Evolutionary conservation across 768 basidiomycete species (phyloP), one percentile per base, ranked within the genome.

Genomic region (Fibroporia radiculosa): DNA sequence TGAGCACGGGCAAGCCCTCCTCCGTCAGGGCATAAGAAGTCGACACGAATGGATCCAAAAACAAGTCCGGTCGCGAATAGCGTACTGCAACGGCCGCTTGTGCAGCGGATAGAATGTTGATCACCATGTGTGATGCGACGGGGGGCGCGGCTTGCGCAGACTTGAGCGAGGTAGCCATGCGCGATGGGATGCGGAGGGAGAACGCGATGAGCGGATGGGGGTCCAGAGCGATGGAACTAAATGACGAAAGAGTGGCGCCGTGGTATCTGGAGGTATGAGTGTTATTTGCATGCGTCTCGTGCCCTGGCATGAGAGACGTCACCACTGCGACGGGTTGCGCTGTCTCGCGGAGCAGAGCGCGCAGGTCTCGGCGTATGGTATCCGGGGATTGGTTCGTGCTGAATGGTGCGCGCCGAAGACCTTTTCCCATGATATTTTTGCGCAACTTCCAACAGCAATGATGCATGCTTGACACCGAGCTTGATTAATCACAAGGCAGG

Each of bases 211-310:
- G 75, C 0, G 93, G 91, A 52, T 80, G 69, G 1, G 93, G 93
- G 52, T 91, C 79, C 72, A 98, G 78, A 2, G 93, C 80, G 57
- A 97, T 80, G 23, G 91, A 92, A 18, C 90, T 80, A 60, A 98
- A 92, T 1, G 92, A 95, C 7, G 93, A 93, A 25, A 98, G 72
- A 1, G 93, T 97, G 18, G 92, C 91, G 52, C 93, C 93, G 62
- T 96, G 93, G 56, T 75, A 90, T 8, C 46, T 52, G 6, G 54
- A 35, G 22, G 40, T 14, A 6, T 31, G 18, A 22, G 37, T 6
- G 23, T 27, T 42, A 19, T 6, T 24, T 25, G 44, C 20, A 18
- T 25, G 6, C 36, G 3, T 8, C 41, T 26, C 5, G 18, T 47
- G 26, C 3, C 37, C 14, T 6, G 72, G 77, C 68, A 84, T 73